Percentiles rank a stretch among this genome's conserved stretches.
Conservation (phyloP, 805 yeast genomes). For the Spathaspora passalidarum region DNA sequence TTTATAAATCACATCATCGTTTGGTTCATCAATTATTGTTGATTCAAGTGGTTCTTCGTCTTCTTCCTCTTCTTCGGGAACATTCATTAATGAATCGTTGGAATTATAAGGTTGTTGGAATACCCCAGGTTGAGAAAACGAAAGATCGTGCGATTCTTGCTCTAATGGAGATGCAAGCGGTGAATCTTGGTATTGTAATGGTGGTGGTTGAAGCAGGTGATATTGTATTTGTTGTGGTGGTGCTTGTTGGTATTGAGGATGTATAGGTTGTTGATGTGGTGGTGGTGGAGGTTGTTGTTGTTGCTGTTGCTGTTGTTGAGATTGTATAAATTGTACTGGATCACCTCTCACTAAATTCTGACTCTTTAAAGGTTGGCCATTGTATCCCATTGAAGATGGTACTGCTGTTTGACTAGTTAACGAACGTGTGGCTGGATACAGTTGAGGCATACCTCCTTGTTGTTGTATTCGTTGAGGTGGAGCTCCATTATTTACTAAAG, state of each 20-base stretch:
- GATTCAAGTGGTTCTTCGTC: slow-evolving; percentile 7
- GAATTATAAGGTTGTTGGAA: slow-evolving; percentile 12
- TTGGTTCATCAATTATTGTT: slow-evolving; percentile 11
- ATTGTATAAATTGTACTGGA: slow-evolving; percentile 3
- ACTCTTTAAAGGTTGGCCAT: slow-evolving; percentile 6
- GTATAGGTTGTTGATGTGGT: neutral
- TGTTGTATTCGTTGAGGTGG: neutral
- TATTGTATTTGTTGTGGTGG: neutral
- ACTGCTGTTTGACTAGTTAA: slow-evolving; percentile 1
- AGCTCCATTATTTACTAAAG: slow-evolving; percentile 7
- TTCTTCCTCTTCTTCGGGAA: slow-evolving; percentile 35
- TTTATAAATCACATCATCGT: slow-evolving; percentile 28
- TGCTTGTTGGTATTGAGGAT: neutral
- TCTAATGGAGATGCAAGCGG: no score
- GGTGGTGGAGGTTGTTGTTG: neutral
- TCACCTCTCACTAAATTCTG: slow-evolving; percentile 7
- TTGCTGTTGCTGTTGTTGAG: neutral
- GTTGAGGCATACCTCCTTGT: slow-evolving; percentile 1
- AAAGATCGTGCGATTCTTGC: neutral
- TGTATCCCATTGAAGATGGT: neutral
- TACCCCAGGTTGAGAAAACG: neutral
- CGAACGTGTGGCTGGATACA: slow-evolving; percentile 7
- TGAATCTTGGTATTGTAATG: neutral
- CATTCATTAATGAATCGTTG: slow-evolving; percentile 32
- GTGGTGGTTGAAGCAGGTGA: neutral